Evolutionary conservation across 176 grass and related monocot species (phyloP).

Genomic region (Secale cereale): DNA sequence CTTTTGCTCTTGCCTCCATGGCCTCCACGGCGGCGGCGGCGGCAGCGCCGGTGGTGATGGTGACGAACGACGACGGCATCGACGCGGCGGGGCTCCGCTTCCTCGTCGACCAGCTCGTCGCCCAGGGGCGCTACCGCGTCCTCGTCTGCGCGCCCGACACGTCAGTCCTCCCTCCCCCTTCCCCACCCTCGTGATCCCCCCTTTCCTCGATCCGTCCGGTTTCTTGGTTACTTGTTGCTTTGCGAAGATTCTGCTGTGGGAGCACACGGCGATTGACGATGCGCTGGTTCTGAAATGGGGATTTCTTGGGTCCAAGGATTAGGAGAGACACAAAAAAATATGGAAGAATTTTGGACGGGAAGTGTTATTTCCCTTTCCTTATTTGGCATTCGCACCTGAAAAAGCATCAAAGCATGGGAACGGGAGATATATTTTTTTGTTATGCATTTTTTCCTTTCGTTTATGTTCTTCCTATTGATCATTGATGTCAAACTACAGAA

Average conservation of each 20-base stretch:
- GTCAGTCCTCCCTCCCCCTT: conserved; percentile 10
- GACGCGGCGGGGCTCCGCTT: conserved; percentile 81
- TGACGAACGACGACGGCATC: conserved; percentile 96
- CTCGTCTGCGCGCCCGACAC: conserved; percentile 90
- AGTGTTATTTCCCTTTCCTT: background rate
- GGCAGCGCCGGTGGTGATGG: conserved; percentile 38
- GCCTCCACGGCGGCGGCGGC: conserved; percentile 24
- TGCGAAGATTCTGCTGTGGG: background rate
- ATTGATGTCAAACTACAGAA: background rate
- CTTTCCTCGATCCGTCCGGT: background rate
- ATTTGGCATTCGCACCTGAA: background rate
- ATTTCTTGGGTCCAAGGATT: background rate
- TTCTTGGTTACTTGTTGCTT: background rate
- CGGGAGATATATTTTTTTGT: background rate
- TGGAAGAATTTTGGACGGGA: background rate
- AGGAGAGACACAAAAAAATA: background rate
- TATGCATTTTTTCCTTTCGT: background rate
- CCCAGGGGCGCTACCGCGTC: conserved; percentile 52
- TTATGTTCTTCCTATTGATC: background rate
- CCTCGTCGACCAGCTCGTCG: conserved; percentile 91
- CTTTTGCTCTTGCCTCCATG: conserved; percentile 28
- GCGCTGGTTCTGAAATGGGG: background rate
- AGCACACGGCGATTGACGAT: background rate
- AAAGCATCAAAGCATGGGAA: background rate
- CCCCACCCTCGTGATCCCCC: background rate